Percentiles rank a stretch among this genome's conserved stretches.
These are phyloP conservation scores for Hirschioporus abietinus DNA, from an alignment of 768 basidiomycete species.

Conservation along the genomic window DNA sequence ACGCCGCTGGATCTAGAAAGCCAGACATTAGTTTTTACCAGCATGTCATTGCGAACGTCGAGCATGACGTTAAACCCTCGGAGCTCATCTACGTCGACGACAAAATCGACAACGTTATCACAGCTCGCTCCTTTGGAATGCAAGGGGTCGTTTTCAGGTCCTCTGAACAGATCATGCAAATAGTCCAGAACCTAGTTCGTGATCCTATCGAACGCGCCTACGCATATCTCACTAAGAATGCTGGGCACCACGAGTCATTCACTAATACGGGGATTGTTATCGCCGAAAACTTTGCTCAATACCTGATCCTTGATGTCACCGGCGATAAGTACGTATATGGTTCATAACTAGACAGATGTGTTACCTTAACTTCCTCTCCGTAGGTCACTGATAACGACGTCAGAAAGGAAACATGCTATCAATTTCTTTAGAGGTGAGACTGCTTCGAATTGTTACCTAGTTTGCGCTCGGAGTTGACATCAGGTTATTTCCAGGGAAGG, in stretches of 20 bases:
- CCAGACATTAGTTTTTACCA: slow-evolving; percentile 49
- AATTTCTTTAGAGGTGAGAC: slow-evolving; percentile 48
- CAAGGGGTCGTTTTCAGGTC: slow-evolving; percentile 49
- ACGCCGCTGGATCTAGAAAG: slow-evolving; percentile 47
- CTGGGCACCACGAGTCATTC: slow-evolving; percentile 37
- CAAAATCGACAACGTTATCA: slow-evolving; percentile 52
- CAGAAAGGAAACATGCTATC: slow-evolving; percentile 37
- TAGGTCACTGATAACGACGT: slow-evolving; percentile 4
- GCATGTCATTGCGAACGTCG: slow-evolving; percentile 39
- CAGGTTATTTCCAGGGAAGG: slow-evolving; percentile 24
- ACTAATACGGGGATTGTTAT: slow-evolving; percentile 37
- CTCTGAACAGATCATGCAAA: slow-evolving; percentile 33
- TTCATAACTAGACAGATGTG: too few relatives aligned
- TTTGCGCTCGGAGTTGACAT: slow-evolving; percentile 2
- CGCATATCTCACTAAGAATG: slow-evolving; percentile 35
- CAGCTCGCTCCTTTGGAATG: slow-evolving; percentile 52
- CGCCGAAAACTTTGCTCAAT: slow-evolving; percentile 53
- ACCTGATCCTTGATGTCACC: slow-evolving; percentile 52
- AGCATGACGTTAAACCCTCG: slow-evolving; percentile 37
- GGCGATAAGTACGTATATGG: slow-evolving; percentile 31
- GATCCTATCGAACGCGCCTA: slow-evolving; percentile 41
- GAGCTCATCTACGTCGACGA: slow-evolving; percentile 50
- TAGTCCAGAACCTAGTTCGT: slow-evolving; percentile 41
- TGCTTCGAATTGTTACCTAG: slow-evolving; percentile 3
- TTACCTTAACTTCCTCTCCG: neutral